phyloP scores from a whole-genome alignment of 192 early-diverging fungal genomes.

The Backusella psychrophila region DNA sequence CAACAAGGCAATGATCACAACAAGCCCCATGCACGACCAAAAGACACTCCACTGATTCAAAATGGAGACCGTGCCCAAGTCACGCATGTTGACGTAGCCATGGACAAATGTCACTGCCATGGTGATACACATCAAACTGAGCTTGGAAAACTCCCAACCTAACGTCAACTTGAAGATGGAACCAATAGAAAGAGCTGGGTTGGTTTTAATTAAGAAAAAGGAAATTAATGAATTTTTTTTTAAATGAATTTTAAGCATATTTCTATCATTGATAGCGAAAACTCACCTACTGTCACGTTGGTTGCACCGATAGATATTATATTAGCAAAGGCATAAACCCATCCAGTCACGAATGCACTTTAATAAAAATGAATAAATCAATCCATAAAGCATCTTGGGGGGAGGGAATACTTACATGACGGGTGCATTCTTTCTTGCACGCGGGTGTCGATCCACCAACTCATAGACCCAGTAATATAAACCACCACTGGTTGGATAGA shows the following conservation, averaged over 20 bases:
- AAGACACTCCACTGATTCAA: slow-evolving; percentile 32
- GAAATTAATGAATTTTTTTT: not conserved
- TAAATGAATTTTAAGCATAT: too few relatives aligned
- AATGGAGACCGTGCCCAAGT: slow-evolving; percentile 10
- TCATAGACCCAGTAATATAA: slow-evolving; percentile 33
- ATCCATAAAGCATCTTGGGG: too few relatives aligned
- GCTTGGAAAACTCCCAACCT: slow-evolving; percentile 4
- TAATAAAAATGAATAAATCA: not conserved
- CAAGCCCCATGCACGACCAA: slow-evolving; percentile 32
- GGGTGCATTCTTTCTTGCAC: not conserved
- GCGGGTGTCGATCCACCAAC: slow-evolving; percentile 2
- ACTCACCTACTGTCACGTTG: slow-evolving; percentile 32
- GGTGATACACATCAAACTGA: slow-evolving; percentile 16
- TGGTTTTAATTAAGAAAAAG: not conserved
- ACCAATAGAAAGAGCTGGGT: slow-evolving; percentile 23
- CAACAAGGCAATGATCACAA: slow-evolving; percentile 17
- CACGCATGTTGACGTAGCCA: slow-evolving; percentile 20
- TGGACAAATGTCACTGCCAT: slow-evolving; percentile 20
- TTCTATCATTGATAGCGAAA: not conserved
- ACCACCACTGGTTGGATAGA: slow-evolving; percentile 30
- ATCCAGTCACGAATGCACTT: slow-evolving; percentile 34
- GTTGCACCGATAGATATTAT: slow-evolving; percentile 27
- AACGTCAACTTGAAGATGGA: slow-evolving; percentile 20
- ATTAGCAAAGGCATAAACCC: slow-evolving; percentile 29
- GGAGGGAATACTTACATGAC: slow-evolving; percentile 26